phyloP scores from a whole-genome alignment of 495 filamentous ascomycete genomes.

The Alectoria sarmentosa region DNA sequence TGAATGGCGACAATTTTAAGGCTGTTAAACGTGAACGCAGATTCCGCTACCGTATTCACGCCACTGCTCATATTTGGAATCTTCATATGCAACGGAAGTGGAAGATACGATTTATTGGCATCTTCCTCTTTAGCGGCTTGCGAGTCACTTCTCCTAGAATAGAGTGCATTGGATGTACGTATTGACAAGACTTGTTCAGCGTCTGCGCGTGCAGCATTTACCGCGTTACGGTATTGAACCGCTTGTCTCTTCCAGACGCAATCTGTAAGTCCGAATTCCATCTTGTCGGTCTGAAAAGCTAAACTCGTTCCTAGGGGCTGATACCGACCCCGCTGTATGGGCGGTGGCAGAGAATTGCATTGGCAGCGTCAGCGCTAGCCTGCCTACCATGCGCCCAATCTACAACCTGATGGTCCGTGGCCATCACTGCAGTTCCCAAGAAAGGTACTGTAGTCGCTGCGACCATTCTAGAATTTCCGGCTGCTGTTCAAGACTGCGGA shows the following conservation, averaged over 20 bases:
- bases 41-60: neutral
- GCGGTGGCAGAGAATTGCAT: constrained; percentile 3
- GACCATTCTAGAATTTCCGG: neutral
- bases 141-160: neutral
- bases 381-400: constrained; percentile 9
- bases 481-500: neutral
- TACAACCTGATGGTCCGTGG: constrained; percentile 2
- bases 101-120: neutral
- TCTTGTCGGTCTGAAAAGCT: neutral
- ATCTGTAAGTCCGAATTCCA: neutral
- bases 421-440: constrained; percentile 7
- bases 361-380: constrained; percentile 5
- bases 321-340: constrained; percentile 5
- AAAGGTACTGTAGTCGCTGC: constrained; percentile 5
- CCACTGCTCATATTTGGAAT: neutral
- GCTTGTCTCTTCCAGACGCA: neutral
- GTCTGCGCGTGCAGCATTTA: constrained; percentile 5
- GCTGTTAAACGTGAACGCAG: neutral
- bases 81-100: neutral
- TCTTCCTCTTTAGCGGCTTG: constrained; percentile 2
- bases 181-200: neutral
- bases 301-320: neutral
- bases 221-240: neutral
- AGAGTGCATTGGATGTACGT: neutral
- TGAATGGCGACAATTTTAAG: neutral